phyloP scores from a whole-genome alignment of 1,284 basidiomycete species.

The Fomitopsis schrenkii region DNA sequence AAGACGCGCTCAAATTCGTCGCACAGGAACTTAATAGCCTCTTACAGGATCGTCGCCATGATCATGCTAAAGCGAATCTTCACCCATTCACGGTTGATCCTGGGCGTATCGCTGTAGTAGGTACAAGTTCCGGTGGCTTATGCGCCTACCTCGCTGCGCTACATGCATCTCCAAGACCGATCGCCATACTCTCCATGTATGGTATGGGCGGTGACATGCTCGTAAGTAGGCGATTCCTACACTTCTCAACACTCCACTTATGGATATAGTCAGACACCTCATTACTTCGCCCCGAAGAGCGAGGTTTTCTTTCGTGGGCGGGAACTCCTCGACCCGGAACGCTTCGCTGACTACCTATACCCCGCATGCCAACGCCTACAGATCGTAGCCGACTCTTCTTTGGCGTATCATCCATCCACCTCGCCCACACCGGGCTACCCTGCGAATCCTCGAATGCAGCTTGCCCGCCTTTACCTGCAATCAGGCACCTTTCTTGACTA shows the following conservation, averaged over 20 bases:
- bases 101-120: slow-evolving; percentile 46
- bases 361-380: slow-evolving; percentile 28
- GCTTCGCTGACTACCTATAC: slow-evolving; percentile 27
- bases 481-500: slow-evolving; percentile 57
- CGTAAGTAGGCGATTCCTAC: slow-evolving; percentile 31
- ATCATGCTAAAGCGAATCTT: neutral
- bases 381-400: slow-evolving; percentile 38
- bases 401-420: slow-evolving; percentile 44
- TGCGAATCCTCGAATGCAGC: slow-evolving; percentile 57
- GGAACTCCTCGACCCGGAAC: slow-evolving; percentile 33
- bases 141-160: slow-evolving; percentile 59
- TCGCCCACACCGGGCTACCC: slow-evolving; percentile 50
- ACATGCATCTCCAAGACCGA: slow-evolving; percentile 47
- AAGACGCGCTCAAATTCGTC: slow-evolving; percentile 50
- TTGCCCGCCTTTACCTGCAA: slow-evolving; percentile 55
- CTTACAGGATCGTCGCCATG: neutral
- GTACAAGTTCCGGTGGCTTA: slow-evolving; percentile 59
- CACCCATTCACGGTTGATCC: slow-evolving; percentile 33
- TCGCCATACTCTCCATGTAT: slow-evolving; percentile 53
- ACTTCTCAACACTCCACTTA: neutral
- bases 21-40: slow-evolving; percentile 22
- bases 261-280: slow-evolving; percentile 25
- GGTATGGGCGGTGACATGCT: slow-evolving; percentile 60
- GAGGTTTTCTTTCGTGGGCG: slow-evolving; percentile 37
- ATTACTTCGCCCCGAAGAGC: slow-evolving; percentile 35